Evolutionary conservation across 2,329 filamentous ascomycete species (phyloP).

Genomic region (Anthostomella pinea): DNA sequence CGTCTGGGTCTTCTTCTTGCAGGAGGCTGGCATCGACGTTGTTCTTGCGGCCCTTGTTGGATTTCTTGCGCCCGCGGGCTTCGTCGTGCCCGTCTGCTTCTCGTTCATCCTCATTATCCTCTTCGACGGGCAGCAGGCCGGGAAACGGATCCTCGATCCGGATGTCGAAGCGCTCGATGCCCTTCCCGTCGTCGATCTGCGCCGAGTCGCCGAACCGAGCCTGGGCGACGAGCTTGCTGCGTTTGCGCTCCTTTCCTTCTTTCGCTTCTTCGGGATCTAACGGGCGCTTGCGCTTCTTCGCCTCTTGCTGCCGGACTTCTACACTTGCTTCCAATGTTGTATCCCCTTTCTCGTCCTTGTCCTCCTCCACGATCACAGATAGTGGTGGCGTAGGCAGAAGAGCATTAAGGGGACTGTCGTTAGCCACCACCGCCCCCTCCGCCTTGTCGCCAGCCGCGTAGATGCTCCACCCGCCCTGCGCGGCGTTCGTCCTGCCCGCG

Average conservation of each 20-base stretch:
- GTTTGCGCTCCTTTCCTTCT: conserved; percentile 47
- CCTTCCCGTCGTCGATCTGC: conserved; percentile 53
- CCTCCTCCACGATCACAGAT: conserved; percentile 36
- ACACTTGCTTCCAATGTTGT: too few species aligned
- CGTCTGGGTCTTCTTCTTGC: conserved; percentile 26
- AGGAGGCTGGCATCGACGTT: conserved; percentile 21
- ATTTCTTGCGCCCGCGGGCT: conserved; percentile 12
- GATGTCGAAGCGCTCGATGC: conserved; percentile 61
- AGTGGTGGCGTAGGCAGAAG: conserved; percentile 47
- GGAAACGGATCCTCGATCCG: conserved; percentile 58
- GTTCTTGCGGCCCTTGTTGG: conserved; percentile 24
- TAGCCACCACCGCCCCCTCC: conserved; percentile 28
- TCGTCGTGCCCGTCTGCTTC: too few species aligned
- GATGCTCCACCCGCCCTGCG: conserved; percentile 75
- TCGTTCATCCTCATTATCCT: conserved; percentile 9
- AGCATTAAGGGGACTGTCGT: conserved; percentile 54
- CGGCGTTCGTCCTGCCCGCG: conserved; percentile 65
- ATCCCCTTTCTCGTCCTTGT: conserved; percentile 18
- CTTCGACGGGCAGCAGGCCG: conserved; percentile 8
- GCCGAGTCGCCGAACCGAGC: conserved; percentile 68
- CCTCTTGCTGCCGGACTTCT: conserved; percentile 12
- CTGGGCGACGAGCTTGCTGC: conserved; percentile 58
- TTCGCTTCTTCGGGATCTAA: conserved; percentile 25
- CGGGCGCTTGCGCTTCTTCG: conserved; percentile 18
- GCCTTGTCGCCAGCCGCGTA: conserved; percentile 58